Percentiles rank a stretch among this genome's conserved stretches.
Conservation (phyloP, 2,329 filamentous ascomycete genomes). For the Aspergillus sojae region DNA sequence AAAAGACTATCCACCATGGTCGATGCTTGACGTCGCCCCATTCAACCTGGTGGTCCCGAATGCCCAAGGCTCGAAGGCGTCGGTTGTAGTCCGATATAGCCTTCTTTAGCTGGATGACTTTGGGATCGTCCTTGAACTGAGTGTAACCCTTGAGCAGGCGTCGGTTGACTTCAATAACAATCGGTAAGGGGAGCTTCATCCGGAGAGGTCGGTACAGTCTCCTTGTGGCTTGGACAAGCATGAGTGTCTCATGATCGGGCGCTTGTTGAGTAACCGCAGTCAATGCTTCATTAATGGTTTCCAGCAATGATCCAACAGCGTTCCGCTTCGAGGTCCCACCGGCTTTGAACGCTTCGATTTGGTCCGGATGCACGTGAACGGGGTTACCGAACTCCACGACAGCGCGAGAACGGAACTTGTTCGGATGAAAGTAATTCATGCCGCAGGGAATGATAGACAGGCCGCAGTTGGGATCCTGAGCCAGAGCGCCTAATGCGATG, state of each 20-base stretch:
- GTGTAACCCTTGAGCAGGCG: constrained; percentile 89
- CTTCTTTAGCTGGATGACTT: constrained; percentile 74
- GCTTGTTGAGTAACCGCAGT: constrained; percentile 87
- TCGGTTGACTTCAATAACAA: constrained; percentile 91
- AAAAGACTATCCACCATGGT: not conserved
- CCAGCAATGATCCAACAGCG: constrained; percentile 81
- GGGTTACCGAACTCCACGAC: constrained; percentile 94
- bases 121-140: constrained; percentile 85
- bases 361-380: constrained; percentile 77
- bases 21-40: constrained; percentile 68
- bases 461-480: constrained; percentile 80
- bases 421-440: constrained; percentile 99
- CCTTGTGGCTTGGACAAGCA: constrained; percentile 91
- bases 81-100: constrained; percentile 84
- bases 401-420: constrained; percentile 95
- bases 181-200: constrained; percentile 87
- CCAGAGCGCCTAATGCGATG: constrained; percentile 91
- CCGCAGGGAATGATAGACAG: constrained; percentile 94
- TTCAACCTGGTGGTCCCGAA: constrained; percentile 92
- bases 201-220: constrained; percentile 92
- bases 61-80: constrained; percentile 78
- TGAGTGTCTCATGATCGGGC: constrained; percentile 93
- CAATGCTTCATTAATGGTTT: constrained; percentile 82
- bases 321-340: constrained; percentile 72
- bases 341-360: constrained; percentile 82